Evolutionary conservation across 768 basidiomycete species (phyloP).

Genomic region (Amanita rimosa): DNA sequence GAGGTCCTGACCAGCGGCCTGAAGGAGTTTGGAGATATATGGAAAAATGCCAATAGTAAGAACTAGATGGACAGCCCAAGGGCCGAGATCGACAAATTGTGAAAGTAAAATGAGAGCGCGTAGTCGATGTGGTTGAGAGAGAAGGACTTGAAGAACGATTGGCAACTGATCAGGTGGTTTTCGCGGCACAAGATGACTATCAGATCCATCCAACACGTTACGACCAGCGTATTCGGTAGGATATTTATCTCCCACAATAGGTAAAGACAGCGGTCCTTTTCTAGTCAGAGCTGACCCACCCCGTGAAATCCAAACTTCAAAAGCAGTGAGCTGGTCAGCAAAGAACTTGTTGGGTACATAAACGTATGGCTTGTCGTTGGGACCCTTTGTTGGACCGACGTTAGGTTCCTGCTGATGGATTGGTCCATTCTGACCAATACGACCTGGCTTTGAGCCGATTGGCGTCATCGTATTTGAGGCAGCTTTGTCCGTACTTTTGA

Average conservation of each 20-base stretch:
- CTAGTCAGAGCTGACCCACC: constrained; percentile 79
- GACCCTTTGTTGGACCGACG: constrained; percentile 14
- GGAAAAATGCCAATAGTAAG: constrained; percentile 97
- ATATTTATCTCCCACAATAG: constrained; percentile 29
- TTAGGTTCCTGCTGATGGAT: constrained; percentile 16
- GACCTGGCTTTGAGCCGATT: constrained; percentile 26
- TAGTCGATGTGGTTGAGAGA: constrained; percentile 92
- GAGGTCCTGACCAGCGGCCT: constrained; percentile 91
- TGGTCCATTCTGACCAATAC: constrained; percentile 30
- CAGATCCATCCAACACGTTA: constrained; percentile 12
- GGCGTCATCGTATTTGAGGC: constrained; percentile 13
- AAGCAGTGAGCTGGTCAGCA: constrained; percentile 91
- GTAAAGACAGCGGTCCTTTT: constrained; percentile 65
- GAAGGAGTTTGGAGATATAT: constrained; percentile 92
- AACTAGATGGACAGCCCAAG: constrained; percentile 96
- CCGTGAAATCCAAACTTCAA: constrained; percentile 96
- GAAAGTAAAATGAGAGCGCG: constrained; percentile 92
- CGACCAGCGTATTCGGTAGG: not conserved
- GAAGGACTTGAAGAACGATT: constrained; percentile 92
- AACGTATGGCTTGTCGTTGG: constrained; percentile 39
- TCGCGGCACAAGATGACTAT: constrained; percentile 60
- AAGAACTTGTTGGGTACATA: constrained; percentile 91
- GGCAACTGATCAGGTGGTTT: constrained; percentile 96
- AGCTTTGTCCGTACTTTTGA: constrained; percentile 20
- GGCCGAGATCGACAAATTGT: constrained; percentile 95